phyloP scores from a whole-genome alignment of 768 basidiomycete species.

The Russula compacta region DNA sequence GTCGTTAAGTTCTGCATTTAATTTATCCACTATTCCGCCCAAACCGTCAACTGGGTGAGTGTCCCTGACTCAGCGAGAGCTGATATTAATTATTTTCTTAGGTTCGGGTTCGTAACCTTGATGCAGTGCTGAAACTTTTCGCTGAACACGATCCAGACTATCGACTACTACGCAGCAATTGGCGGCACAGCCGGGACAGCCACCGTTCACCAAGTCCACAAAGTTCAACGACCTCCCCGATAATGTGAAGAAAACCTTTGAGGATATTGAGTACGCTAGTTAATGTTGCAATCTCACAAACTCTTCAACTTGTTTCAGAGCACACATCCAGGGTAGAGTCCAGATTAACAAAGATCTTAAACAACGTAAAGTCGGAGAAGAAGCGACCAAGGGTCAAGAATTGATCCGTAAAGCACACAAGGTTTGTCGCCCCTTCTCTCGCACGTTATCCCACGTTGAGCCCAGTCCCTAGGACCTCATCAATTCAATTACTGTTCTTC shows the following conservation, averaged over 20 bases:
- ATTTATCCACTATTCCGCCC: constrained; percentile 18
- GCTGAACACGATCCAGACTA: constrained; percentile 12
- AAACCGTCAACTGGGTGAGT: constrained; percentile 4
- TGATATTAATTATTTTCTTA: not conserved
- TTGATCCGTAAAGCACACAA: constrained; percentile 59
- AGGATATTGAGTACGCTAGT: constrained; percentile 56
- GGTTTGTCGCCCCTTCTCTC: constrained; percentile 29
- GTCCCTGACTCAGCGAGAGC: not conserved
- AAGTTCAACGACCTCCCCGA: constrained; percentile 83
- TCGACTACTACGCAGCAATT: constrained; percentile 1
- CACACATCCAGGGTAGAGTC: constrained; percentile 65
- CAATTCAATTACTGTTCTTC: constrained; percentile 50
- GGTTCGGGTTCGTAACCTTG: constrained; percentile 12
- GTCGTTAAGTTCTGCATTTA: constrained; percentile 29
- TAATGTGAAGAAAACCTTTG: constrained; percentile 51
- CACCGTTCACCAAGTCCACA: constrained; percentile 45
- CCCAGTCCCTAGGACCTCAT: constrained; percentile 46
- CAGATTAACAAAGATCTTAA: constrained; percentile 76
- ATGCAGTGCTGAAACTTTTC: not conserved
- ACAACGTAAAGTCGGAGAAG: constrained; percentile 65
- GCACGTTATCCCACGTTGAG: not conserved
- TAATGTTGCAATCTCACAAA: not conserved
- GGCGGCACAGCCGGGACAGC: constrained; percentile 22
- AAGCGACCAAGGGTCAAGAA: constrained; percentile 64
- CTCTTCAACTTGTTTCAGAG: constrained; percentile 30